Base-by-base conservation (phyloP, 306 rosid genomes). In the Lupinus albus region DNA sequence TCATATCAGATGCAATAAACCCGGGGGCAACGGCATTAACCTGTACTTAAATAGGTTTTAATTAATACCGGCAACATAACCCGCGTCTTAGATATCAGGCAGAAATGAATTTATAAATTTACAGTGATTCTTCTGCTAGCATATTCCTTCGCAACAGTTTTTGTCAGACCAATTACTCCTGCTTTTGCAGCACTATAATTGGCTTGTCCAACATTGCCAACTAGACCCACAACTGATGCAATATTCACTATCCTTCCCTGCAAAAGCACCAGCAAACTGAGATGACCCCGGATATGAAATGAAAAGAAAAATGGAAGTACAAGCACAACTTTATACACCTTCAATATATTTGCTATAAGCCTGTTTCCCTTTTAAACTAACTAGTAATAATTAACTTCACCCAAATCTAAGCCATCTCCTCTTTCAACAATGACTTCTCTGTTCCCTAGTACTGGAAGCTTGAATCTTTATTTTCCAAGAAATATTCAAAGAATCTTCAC, bases 181-280 rank as follows among this genome's bases (percentile, higher is more conserved):
- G 95, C 97, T 76, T 90, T 90, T 77, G 97, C 95, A 57, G 97
- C 95, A 84, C 97, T 85, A 63, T 90, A 90, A 80, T 90, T 90
- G 67, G 92, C 92, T 85, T 90, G 97, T 48, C 97, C 97, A 25
- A 66, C 88, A 39, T 87, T 90, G 53, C 95, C 97, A 55, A 84
- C 85, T 9, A 84, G 83, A 55, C 96, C 96, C 68, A 87, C 86
- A 64, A 90, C 86, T 18, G 92, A 90, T 79, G 95, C 75, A 77
- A 90, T 78, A 73, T 90, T 90, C 68, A 90, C 68, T 55, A 90
- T 85, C 84, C 97, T 90, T 68, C 97, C 97, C 97, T 90, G 84
- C 63, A 84, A 61, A 63, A 56, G 33, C 20, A 64, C 41, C 46
- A 63, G 45, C 6, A 16, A 65, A 48, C 39, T 49, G 14, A 63